Evolutionary conservation across 2,329 filamentous ascomycete genomes (phyloP), one percentile per base, ranked within the genome.

Genomic region (Epichloe elymi): DNA sequence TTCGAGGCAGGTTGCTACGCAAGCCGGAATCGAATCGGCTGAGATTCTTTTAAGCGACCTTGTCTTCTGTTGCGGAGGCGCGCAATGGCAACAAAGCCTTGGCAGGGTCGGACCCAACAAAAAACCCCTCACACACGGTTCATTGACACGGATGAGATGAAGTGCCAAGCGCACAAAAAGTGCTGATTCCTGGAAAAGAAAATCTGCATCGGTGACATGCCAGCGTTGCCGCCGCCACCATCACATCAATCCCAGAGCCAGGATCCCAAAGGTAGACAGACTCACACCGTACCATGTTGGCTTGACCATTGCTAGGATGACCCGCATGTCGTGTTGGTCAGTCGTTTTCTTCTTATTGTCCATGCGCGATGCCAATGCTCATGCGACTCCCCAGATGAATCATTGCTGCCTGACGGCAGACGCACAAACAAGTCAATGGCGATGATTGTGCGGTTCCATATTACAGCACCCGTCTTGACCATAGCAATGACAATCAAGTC

Each of bases 121-220:
- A 30, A 30, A 10, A 4, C 26, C 26, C 8, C 26, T 30, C 26
- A 30, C 26, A 30, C 26, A 10, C 23, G 20, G 26, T 30, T 30
- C 26, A 30, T 11, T 11, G 8, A 30, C 37, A 17, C 14, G 15
- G 37, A 15, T 7, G 37, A n/a, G 37, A 15, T 39, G 15, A 17
- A 15, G 17, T 40, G 38, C 38, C 38, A 40, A 19, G n/a, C 37
- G 26, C 26, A 30, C 26, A 30, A 30, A 30, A 30, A 4, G 8
- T 35, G 23, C 10, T 26, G 5, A 15, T 30, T 48, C 11, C 19
- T 26, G 8, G 26, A 7, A 14, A 38, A 15, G 5, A 38, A 8
- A n/a, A 38, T 41, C 20, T 41, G 46, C 46, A 48, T 6, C 14
- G n/a, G 37, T 41, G 46, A 48, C 46, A 48, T 48, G 37, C 35